These are phyloP conservation scores for Prunus armeniaca DNA, from an alignment of 306 rosid genomes.

Conservation along the genomic window DNA sequence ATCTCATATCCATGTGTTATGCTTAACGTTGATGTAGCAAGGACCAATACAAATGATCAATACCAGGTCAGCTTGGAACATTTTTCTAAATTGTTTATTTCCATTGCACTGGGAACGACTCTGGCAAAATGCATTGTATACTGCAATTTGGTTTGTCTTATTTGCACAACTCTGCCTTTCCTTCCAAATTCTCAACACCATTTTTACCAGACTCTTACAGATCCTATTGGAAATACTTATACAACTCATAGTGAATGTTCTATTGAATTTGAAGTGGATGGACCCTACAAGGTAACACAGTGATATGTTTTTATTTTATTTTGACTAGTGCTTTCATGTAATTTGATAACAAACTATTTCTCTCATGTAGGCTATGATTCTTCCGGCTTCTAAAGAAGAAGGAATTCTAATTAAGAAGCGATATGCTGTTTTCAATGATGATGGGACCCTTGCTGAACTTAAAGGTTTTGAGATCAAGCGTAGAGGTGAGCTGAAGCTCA, in stretches of 20 bases:
- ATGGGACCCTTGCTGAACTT: constrained; percentile 95
- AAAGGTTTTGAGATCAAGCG: constrained; percentile 99
- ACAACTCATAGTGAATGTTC: constrained; percentile 92
- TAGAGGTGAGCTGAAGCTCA: constrained; percentile 98
- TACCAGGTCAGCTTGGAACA: constrained; percentile 74
- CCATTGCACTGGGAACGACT: constrained; percentile 13
- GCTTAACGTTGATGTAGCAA: constrained; percentile 98
- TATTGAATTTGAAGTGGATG: constrained; percentile 99
- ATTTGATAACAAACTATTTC: background rate
- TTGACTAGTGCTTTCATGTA: constrained; percentile 4
- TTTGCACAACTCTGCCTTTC: constrained; percentile 7
- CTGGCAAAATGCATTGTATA: constrained; percentile 10
- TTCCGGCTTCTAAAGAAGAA: constrained; percentile 99
- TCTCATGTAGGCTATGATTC: constrained; percentile 82
- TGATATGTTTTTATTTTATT: constrained; percentile 4
- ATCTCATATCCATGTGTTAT: constrained; percentile 99
- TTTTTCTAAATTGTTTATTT: constrained; percentile 18
- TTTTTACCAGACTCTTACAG: constrained; percentile 69
- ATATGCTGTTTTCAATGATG: constrained; percentile 95
- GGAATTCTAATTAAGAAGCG: constrained; percentile 96
- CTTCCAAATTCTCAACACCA: constrained; percentile 29
- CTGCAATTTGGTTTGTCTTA: constrained; percentile 22
- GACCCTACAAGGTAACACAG: constrained; percentile 87
- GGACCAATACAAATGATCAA: constrained; percentile 95
- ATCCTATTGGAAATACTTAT: constrained; percentile 63